Evolutionary conservation across 345 rosid genomes (phyloP).

Genomic region (Anastatica hierochuntica): DNA sequence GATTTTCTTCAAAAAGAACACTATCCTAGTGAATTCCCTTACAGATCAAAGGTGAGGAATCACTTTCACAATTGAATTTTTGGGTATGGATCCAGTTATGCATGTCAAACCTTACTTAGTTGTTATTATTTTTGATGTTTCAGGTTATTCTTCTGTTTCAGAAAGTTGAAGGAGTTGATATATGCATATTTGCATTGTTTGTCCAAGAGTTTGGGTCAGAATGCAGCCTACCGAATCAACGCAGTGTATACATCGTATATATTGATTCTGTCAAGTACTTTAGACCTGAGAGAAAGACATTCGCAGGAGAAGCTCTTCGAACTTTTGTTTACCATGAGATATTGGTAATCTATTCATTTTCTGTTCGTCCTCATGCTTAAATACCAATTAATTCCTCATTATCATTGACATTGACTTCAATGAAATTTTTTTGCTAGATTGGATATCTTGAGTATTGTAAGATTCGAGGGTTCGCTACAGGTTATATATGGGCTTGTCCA

Average conservation of each 20-base stretch:
- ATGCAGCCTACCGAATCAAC: conserved; percentile 69
- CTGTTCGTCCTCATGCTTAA: not conserved
- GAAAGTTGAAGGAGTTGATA: conserved; percentile 84
- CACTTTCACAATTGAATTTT: not conserved
- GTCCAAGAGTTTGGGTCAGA: conserved; percentile 92
- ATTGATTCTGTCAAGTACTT: conserved; percentile 93
- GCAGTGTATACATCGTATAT: conserved; percentile 71
- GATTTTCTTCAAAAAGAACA: conserved; percentile 28
- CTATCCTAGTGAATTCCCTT: conserved; percentile 44
- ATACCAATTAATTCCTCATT: too few species aligned
- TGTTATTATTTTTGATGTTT: conserved; percentile 19
- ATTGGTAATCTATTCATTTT: conserved; percentile 33
- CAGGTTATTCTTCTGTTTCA: conserved; percentile 84
- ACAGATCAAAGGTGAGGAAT: conserved; percentile 46
- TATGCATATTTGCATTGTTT: conserved; percentile 78
- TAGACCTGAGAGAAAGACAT: conserved; percentile 60
- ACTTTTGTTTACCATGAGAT: conserved; percentile 92
- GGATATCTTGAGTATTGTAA: conserved; percentile 93
- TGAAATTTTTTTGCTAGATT: conserved; percentile 38
- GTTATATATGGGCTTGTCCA: conserved; percentile 94
- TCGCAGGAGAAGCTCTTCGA: conserved; percentile 70
- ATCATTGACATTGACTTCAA: too few species aligned
- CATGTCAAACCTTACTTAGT: not conserved
- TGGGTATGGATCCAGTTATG: too few species aligned
- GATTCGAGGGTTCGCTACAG: conserved; percentile 73